Base-by-base conservation (phyloP, 345 rosid genomes). In the Punica granatum region DNA sequence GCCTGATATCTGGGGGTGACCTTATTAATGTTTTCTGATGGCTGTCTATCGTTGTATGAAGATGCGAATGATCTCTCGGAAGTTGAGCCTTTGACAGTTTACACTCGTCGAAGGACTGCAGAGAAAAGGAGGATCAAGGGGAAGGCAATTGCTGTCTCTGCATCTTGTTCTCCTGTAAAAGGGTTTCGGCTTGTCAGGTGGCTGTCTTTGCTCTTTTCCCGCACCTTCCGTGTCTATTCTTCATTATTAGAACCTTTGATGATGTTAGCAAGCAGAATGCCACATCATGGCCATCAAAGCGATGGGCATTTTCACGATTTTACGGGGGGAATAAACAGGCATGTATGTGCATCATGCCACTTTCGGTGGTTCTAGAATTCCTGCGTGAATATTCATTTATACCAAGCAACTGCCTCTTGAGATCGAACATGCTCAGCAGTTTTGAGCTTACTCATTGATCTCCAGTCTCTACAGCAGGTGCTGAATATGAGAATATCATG, bases 21-120 rank as follows among this genome's bases (percentile, higher is more conserved):
- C 39, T 60, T 60, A 23, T 16, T 32, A 26, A 33, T 60, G 64
- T 3, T 60, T 14, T 15, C 21, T 15, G n/a, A 15, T 60, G 63
- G 31, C 21, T 14, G 15, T 59, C 39, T 60, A 31, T 60, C n/a
- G 1, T 1, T 33, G 33, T 36, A 7, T 62, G 39, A 8, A 35
- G 65, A 23, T 62, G 28, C 37, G 25, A 61, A 23, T 67, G 60
- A 67, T 53, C 31, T 34, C 70, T 69, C 48, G 48, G 23, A 51
- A 54, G 42, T 42, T 13, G 83, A 74, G 82, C 83, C 81, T 21
- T n/a, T 60, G 66, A 71, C 86, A 0, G 78, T 83, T 70, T 80
- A 80, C 77, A 54, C 71, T 26, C 60, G 81, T 73, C 77, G 77
- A 70, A 72, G 70, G 48, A 46, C 75, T 56, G 69, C 80, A 37